Base-by-base conservation (phyloP, 176 grass and related monocot species). In the Eremochloa ophiuroides region DNA sequence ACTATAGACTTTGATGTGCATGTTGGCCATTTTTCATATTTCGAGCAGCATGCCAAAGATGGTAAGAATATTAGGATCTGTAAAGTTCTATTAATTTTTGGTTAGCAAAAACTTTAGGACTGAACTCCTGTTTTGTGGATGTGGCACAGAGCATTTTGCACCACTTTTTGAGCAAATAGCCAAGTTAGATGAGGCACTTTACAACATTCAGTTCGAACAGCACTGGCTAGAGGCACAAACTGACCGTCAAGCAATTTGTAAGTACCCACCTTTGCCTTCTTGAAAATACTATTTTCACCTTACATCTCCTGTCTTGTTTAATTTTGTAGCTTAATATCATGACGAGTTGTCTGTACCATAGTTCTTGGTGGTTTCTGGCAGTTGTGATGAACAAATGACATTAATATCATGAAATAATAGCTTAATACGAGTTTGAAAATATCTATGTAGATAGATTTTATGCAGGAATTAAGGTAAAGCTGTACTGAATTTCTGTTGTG, bases 131-230 rank as follows among this genome's bases (percentile, higher is more conserved):
- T 74, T 77, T 42, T 39, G 0, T 79, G 40, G 15, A 82, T 86
- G 69, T 71, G 18, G 56, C 74, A 84, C 84, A 96, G 97, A 99
- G 63, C 97, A 99, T 90, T 96, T 99, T 88, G 69, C 86, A 48
- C 93, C 97, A 66, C 70, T 99, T 33, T 85, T 96, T 2, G 97
- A 99, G 71, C 93, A 99, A 91, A 96, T 99, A 80, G 89, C 88
- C 8, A 99, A 99, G 70, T 88, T 99, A 58, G 97, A 99, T 80
- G 97, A 96, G 77, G 97, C 93, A 34, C 91, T 99, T 85, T 99
- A 93, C 74, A 99, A 96, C 33, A 99, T 99, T 85, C 97, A 99
- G 82, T 99, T 99, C 15, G 97, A 99, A 81, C 97, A 99, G 85
- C 97, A 99, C 79, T 99, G 97, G 97, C 76, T 99, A 35, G 93